Percentiles rank a stretch among this genome's conserved stretches.
phyloP scores from a whole-genome alignment of 2,329 filamentous ascomycete genomes.

The Colletotrichum aenigma region DNA sequence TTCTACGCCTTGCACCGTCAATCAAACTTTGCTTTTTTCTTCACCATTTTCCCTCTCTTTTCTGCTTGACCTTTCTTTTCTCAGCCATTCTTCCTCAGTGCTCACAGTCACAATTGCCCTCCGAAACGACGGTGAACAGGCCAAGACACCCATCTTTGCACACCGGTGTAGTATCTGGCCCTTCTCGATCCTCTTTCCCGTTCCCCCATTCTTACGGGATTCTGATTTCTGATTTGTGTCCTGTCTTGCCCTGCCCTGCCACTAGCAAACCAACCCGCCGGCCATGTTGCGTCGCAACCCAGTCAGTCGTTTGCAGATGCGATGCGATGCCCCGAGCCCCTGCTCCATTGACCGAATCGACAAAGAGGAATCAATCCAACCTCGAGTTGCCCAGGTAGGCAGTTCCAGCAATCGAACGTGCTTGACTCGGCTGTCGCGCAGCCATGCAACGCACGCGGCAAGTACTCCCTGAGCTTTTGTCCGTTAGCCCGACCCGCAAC shows the following conservation, averaged over 20 bases:
- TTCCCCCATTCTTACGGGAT: not conserved
- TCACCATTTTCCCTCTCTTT: not conserved
- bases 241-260: not conserved
- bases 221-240: not conserved
- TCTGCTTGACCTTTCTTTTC: not conserved
- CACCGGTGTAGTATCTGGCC: not conserved
- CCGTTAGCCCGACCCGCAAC: not conserved
- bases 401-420: not conserved
- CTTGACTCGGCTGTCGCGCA: not conserved
- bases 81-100: not conserved
- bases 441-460: not conserved
- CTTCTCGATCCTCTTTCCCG: not conserved
- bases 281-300: not conserved
- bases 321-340: not conserved
- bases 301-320: not conserved
- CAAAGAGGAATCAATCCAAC: not conserved
- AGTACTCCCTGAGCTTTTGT: not conserved
- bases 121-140: constrained; percentile 14
- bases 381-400: not conserved
- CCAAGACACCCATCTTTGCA: constrained; percentile 1
- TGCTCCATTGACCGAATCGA: not conserved
- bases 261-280: not conserved
- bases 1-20: constrained; percentile 1
- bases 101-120: not conserved
- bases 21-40: constrained; percentile 3